Percentiles rank a stretch among this genome's conserved stretches.
phyloP scores from a whole-genome alignment of 208 protist species.

The Herpetomonas tarakana region DNA sequence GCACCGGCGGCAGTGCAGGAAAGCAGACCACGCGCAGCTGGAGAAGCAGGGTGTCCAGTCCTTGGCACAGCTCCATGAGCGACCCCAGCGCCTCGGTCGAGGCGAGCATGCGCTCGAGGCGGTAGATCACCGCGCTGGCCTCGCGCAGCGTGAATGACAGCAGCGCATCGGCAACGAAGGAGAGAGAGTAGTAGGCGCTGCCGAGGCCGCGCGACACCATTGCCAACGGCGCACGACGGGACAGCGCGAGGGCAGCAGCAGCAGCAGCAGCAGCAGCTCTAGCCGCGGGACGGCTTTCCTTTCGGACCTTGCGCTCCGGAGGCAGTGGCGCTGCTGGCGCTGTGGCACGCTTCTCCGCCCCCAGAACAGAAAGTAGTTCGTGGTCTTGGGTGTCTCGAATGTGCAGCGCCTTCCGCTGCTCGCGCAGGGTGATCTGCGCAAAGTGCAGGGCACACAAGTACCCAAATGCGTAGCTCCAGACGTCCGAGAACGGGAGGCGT shows the following conservation, averaged over 20 bases:
- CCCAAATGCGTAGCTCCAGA: constrained; percentile 82
- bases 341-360: constrained; percentile 2
- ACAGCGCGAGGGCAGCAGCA: neutral
- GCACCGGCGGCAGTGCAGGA: constrained; percentile 3
- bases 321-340: neutral
- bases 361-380: constrained; percentile 32
- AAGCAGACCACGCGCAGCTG: constrained; percentile 54
- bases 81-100: constrained; percentile 23
- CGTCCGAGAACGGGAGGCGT: constrained; percentile 27
- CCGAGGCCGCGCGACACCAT: constrained; percentile 46
- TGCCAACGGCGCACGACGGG: neutral
- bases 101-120: constrained; percentile 42
- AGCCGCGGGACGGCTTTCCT: neutral
- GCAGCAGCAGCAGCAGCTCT: too few relatives aligned
- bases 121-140: constrained; percentile 37
- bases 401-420: constrained; percentile 63
- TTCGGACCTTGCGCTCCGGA: neutral
- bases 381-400: constrained; percentile 41
- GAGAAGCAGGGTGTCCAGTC: constrained; percentile 61
- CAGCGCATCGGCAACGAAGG: constrained; percentile 72
- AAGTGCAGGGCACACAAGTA: constrained; percentile 82
- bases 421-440: constrained; percentile 54
- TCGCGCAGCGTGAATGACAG: constrained; percentile 66
- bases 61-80: constrained; percentile 58
- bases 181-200: constrained; percentile 74